Evolutionary conservation across 2,329 filamentous ascomycete genomes (phyloP).

Genomic region (Phyllosticta citriasiana): DNA sequence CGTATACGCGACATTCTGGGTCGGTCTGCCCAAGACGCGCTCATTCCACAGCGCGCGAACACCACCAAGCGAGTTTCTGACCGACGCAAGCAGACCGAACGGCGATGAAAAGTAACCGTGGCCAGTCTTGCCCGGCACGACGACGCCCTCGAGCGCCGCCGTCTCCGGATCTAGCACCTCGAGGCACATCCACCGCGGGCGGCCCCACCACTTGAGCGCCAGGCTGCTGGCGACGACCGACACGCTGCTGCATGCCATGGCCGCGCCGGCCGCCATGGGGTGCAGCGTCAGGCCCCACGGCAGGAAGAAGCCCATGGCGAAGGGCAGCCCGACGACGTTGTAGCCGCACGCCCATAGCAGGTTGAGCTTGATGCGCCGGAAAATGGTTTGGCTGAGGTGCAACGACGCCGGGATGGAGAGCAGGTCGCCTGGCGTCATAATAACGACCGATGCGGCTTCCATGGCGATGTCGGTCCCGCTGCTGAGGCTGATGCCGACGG

Average conservation of each 20-base stretch:
- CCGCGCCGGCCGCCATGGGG: slow-evolving; percentile 87
- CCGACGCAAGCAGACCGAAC: background rate
- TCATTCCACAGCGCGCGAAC: slow-evolving; percentile 20
- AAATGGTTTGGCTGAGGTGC: slow-evolving; percentile 73
- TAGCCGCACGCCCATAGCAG: slow-evolving; percentile 88
- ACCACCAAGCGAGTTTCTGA: slow-evolving; percentile 15
- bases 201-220: slow-evolving; percentile 74
- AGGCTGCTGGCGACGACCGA: slow-evolving; percentile 80
- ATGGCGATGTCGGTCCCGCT: slow-evolving; percentile 94
- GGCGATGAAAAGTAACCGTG: background rate
- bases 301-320: slow-evolving; percentile 93
- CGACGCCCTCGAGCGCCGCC: background rate
- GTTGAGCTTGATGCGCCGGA: slow-evolving; percentile 88
- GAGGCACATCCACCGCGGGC: slow-evolving; percentile 79
- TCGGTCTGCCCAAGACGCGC: slow-evolving; percentile 22
- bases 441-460: slow-evolving; percentile 90
- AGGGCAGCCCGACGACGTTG: slow-evolving; percentile 82
- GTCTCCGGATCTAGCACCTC: slow-evolving; percentile 43
- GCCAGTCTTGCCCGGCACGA: background rate
- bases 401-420: slow-evolving; percentile 87
- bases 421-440: slow-evolving; percentile 86
- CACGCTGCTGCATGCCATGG: slow-evolving; percentile 86
- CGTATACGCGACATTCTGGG: slow-evolving; percentile 33
- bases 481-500: slow-evolving; percentile 86
- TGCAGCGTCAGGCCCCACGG: slow-evolving; percentile 81